Evolutionary conservation across 192 early-diverging fungal species (phyloP).

Genomic region (Umbelopsis vinacea): DNA sequence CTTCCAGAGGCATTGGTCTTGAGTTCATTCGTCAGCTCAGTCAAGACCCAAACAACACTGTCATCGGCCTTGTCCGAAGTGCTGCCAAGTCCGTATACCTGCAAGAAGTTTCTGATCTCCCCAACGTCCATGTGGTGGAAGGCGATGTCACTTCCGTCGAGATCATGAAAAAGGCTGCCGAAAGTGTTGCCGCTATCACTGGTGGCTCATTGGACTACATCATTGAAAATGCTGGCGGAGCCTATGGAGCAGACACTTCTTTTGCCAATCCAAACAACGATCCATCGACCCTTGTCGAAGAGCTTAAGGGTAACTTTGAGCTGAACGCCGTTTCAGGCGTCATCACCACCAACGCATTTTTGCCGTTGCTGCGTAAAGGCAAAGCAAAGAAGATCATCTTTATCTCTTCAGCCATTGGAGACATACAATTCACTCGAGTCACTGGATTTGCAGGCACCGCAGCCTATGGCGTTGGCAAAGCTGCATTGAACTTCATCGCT

Average conservation of each 20-base stretch:
- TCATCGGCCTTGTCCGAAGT: conserved; percentile 11
- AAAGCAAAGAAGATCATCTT: conserved; percentile 29
- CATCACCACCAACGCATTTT: conserved; percentile 10
- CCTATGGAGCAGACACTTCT: background rate
- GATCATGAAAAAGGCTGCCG: background rate
- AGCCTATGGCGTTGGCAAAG: conserved; percentile 24
- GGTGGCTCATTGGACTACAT: conserved; percentile 12
- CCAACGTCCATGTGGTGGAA: conserved; percentile 11
- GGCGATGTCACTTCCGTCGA: background rate
- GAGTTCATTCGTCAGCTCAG: conserved; percentile 34
- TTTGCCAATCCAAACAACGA: background rate
- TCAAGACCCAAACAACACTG: background rate
- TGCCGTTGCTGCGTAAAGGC: conserved; percentile 26
- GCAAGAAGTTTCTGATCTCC: background rate
- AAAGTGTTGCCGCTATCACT: background rate
- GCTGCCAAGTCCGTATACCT: background rate
- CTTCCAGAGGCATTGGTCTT: conserved; percentile 37
- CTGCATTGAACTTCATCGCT: conserved; percentile 29
- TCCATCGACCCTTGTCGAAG: background rate
- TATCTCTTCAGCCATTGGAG: conserved; percentile 32
- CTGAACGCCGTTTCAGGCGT: conserved; percentile 22
- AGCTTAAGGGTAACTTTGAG: conserved; percentile 24
- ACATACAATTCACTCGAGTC: background rate
- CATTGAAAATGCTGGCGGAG: background rate
- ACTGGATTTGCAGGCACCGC: background rate